Percentiles rank a stretch among this genome's conserved stretches.
Conservation (phyloP, 2,329 filamentous ascomycete species). For the Curvularia sp. region DNA sequence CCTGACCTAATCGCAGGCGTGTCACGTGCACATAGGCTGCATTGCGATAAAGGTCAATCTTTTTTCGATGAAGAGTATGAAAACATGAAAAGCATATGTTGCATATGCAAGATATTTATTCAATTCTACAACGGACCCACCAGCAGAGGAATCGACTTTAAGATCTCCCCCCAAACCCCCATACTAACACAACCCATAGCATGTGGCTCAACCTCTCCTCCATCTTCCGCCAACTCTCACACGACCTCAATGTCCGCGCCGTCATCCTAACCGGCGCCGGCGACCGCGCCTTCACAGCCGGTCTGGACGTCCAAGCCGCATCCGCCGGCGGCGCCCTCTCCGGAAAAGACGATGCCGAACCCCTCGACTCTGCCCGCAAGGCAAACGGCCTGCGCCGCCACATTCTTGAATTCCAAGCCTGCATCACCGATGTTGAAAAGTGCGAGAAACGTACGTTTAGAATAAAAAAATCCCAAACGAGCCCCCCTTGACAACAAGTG, state of each 20-base stretch:
- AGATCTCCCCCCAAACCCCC: not conserved
- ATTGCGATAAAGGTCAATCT: not conserved
- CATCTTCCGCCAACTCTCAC: slow-evolving; percentile 76
- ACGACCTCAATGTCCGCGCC: slow-evolving; percentile 74
- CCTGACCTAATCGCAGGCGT: not conserved
- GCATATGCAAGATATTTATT: not conserved
- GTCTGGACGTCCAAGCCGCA: slow-evolving; percentile 80
- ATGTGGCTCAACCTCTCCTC: slow-evolving; percentile 85
- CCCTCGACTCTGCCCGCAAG: slow-evolving; percentile 69
- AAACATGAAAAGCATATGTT: too few species aligned
- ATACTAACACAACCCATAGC: slow-evolving; percentile 42
- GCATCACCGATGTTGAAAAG: slow-evolving; percentile 76
- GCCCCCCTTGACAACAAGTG: too few species aligned
- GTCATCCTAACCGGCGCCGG: slow-evolving; percentile 84
- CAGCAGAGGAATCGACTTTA: not conserved
- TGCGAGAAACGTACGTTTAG: slow-evolving; percentile 73
- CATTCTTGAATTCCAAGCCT: slow-evolving; percentile 81
- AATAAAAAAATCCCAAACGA: not conserved
- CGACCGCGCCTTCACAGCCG: slow-evolving; percentile 82
- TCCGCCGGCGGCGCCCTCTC: slow-evolving; percentile 59
- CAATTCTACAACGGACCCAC: not conserved
- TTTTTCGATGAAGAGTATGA: not conserved
- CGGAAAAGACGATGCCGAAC: slow-evolving; percentile 28
- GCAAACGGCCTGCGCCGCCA: slow-evolving; percentile 63
- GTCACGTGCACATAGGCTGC: not conserved